Evolutionary conservation across 2,329 filamentous ascomycete species (phyloP).

Genomic region (Colletotrichum zoysiae): DNA sequence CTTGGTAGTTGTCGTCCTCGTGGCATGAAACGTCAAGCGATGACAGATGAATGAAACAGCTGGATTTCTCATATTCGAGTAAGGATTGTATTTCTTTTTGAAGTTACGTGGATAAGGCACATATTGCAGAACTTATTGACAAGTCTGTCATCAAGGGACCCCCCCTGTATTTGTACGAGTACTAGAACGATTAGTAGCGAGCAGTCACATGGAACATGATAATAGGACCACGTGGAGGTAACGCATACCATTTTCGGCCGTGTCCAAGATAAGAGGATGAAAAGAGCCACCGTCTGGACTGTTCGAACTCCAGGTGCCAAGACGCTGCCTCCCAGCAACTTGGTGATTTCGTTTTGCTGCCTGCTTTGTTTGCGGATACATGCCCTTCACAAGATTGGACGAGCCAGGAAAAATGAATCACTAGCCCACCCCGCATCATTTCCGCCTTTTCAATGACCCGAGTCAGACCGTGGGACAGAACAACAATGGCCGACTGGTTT

Average conservation of each 20-base stretch:
- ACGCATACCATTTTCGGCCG: not conserved
- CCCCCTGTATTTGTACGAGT: not conserved
- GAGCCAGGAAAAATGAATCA: not conserved
- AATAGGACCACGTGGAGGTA: not conserved
- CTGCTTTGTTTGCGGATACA: not conserved
- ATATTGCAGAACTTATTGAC: no score
- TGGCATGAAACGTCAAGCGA: no score
- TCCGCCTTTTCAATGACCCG: not conserved
- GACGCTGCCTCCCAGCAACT: not conserved
- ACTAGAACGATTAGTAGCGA: not conserved
- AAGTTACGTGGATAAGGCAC: no score
- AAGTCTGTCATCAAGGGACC: no score
- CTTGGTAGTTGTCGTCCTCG: no score
- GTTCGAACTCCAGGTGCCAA: not conserved
- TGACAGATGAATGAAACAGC: no score
- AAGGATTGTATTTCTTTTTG: no score
- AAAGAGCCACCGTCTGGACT: not conserved
- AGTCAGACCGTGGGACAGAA: not conserved
- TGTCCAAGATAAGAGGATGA: no score
- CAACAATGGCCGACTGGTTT: not conserved
- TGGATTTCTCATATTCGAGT: no score
- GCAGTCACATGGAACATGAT: not conserved
- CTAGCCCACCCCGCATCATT: not conserved
- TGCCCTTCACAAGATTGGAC: not conserved
- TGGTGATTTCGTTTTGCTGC: not conserved